These are phyloP conservation scores for Cercospora sp. DNA, from an alignment of 2,329 filamentous ascomycete species.

Conservation along the genomic window DNA sequence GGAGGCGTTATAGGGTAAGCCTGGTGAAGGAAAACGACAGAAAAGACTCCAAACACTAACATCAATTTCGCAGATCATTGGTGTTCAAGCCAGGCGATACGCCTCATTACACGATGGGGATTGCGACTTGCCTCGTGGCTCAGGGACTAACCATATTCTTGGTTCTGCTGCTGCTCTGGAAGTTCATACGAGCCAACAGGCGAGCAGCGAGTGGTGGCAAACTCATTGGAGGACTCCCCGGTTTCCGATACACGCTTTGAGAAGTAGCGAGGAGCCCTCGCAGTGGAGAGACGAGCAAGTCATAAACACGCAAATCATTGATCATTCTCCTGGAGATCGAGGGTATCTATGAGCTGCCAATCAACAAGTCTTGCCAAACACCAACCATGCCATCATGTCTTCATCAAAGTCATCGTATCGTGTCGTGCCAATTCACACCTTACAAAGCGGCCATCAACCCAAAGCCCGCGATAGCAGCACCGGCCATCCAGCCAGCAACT, in stretches of 20 bases:
- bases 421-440: background rate
- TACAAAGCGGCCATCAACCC: slow-evolving; percentile 16
- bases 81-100: slow-evolving; percentile 26
- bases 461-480: slow-evolving; percentile 11
- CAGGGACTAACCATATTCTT: slow-evolving; percentile 24
- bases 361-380: background rate
- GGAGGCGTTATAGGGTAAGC: slow-evolving; percentile 60
- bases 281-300: no score
- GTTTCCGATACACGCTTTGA: slow-evolving; percentile 26
- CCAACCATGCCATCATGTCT: background rate
- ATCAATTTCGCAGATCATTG: slow-evolving; percentile 6
- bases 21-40: background rate
- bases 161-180: slow-evolving; percentile 19
- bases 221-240: slow-evolving; percentile 25
- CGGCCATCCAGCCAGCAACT: slow-evolving; percentile 9
- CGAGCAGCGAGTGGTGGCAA: slow-evolving; percentile 26
- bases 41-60: background rate
- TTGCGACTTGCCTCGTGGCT: slow-evolving; percentile 22
- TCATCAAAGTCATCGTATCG: background rate
- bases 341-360: background rate
- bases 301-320: background rate
- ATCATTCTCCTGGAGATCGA: background rate
- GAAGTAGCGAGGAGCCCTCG: no score
- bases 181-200: slow-evolving; percentile 27
- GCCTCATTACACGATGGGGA: slow-evolving; percentile 27